A percentile compares a stretch with the other conserved stretches of the same genome.
phyloP scores from a whole-genome alignment of 2,329 filamentous ascomycete species.

The Aspergillus viridinutans region DNA sequence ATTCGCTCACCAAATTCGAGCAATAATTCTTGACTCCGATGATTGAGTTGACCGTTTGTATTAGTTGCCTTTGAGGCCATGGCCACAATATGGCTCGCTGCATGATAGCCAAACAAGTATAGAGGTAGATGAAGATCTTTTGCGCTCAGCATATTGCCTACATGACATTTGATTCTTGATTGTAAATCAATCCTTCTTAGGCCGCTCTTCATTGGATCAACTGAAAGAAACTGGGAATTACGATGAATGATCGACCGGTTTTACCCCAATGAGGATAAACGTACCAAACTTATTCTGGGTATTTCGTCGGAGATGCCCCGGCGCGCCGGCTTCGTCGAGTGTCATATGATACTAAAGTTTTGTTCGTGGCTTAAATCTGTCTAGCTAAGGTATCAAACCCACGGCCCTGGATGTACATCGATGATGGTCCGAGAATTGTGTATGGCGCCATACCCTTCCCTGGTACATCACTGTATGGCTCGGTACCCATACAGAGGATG shows the following conservation, averaged over 20 bases:
- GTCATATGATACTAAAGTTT: constrained; percentile 3
- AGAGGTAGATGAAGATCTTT: neutral
- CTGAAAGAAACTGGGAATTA: neutral
- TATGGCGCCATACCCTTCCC: neutral
- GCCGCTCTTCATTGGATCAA: neutral
- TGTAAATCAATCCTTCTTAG: neutral
- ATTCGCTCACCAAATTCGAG: neutral
- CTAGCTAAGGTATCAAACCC: neutral
- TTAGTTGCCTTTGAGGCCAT: neutral
- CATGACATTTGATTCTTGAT: neutral
- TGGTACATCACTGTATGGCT: neutral
- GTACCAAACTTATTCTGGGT: neutral
- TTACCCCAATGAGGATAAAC: constrained; percentile 3
- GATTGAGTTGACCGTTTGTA: neutral
- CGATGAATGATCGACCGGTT: constrained; percentile 1
- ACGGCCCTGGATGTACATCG: neutral
- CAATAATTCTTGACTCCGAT: neutral
- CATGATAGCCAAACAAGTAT: neutral
- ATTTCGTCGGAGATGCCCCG: constrained; percentile 2
- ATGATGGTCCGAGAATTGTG: neutral
- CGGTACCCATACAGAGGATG: too few relatives aligned
- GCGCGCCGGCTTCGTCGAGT: neutral
- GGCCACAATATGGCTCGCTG: neutral
- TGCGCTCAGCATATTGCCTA: neutral
- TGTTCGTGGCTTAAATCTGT: neutral